Evolutionary conservation across 176 grass and related monocot genomes (phyloP), one percentile per base, ranked within the genome.

Genomic region (Lolium multiflorum): DNA sequence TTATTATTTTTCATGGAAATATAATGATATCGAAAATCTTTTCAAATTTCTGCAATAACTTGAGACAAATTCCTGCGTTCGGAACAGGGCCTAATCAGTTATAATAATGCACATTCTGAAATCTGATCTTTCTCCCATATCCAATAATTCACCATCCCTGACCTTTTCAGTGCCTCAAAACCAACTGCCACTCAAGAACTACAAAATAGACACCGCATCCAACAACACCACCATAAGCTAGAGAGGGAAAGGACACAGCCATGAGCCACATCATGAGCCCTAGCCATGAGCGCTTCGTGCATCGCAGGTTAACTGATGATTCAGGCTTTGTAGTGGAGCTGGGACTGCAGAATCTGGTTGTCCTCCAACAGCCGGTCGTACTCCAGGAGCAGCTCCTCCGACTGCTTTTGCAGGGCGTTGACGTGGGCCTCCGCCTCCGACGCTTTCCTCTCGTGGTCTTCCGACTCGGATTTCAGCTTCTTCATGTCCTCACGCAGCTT

Each of bases 301-400:
- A 3, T 0, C 3, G 0, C 69, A 20, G 70, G 54, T 76, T 16
- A 75, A 52, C 52, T 74, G 9, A 9, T 84, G 76, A 9, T 84
- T 84, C 41, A 94, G 63, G 62, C 74, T 81, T 90, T 94, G 71
- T 83, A 92, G 81, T 77, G 75, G 62, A 98, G 74, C 51, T 96
- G 91, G 59, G 90, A 49, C 59, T 98, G 96, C 20, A 98, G 88
- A 72, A 96, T 88, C 78, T 96, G 96, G 74, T 96, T 98, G 87
- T 98, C 96, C 73, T 98, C 96, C 56, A 98, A 76, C 84, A 94
- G 68, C 22, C 90, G 85, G 84, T 96, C 96, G 3, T 98, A 98
- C 79, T 98, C 93, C 9, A 94, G 87, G 14, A 98, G 93, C 31
- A 98, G 82, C 76, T 98, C 96, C 68, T 94, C 96, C 0, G 89